phyloP scores from a whole-genome alignment of 1,284 basidiomycete genomes.

The Spongispora temasekensis region DNA sequence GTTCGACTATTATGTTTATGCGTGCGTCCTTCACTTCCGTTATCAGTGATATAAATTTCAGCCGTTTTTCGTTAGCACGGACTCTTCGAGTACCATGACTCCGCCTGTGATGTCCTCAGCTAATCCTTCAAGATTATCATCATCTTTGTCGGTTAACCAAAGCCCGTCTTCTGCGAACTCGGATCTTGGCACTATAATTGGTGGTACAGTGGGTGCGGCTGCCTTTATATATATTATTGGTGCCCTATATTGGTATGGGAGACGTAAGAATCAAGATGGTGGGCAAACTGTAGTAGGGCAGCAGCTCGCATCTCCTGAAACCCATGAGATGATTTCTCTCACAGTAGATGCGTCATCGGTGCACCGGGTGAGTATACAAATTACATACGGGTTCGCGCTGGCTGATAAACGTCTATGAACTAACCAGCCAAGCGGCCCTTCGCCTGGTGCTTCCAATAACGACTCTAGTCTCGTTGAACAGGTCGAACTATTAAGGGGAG shows the following conservation, averaged over 20 bases:
- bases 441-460: not conserved
- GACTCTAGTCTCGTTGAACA: not conserved
- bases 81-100: not conserved
- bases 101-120: not conserved
- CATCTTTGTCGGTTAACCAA: too few relatives aligned
- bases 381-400: too few relatives aligned
- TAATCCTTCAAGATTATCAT: too few relatives aligned
- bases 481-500: constrained; percentile 10
- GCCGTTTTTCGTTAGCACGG: constrained; percentile 4
- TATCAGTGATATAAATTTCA: fast-evolving
- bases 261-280: not conserved
- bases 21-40: constrained; percentile 1
- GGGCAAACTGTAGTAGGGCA: too few relatives aligned
- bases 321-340: too few relatives aligned
- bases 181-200: constrained; percentile 7
- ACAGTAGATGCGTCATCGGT: too few relatives aligned
- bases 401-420: too few relatives aligned
- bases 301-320: too few relatives aligned
- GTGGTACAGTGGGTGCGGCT: constrained; percentile 9
- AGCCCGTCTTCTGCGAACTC: not conserved
- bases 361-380: too few relatives aligned
- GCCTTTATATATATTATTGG: not conserved
- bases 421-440: not conserved
- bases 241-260: not conserved
- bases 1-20: constrained; percentile 19